These are phyloP conservation scores for Diaporthe ampelina DNA, from an alignment of 2,329 filamentous ascomycete species.

Conservation along the genomic window DNA sequence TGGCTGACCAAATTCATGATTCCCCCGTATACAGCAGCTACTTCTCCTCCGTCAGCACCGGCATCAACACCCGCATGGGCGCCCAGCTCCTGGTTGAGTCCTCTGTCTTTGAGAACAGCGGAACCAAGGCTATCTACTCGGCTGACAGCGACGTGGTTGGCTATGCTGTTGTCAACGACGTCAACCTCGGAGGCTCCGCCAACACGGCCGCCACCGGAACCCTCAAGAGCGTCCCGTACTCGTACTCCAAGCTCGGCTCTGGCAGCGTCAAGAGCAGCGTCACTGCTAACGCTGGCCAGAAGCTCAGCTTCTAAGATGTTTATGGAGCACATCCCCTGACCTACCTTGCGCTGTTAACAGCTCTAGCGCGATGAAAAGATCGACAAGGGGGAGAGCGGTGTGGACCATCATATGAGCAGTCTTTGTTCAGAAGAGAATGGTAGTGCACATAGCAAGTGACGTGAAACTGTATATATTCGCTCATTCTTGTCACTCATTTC, in stretches of 20 bases:
- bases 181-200: constrained; percentile 57
- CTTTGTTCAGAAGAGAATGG: not conserved
- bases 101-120: constrained; percentile 60
- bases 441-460: not conserved
- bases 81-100: constrained; percentile 71
- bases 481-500: constrained; percentile 13
- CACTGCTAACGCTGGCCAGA: constrained; percentile 55
- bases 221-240: constrained; percentile 66
- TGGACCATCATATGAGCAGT: not conserved
- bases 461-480: constrained; percentile 8
- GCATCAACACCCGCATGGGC: constrained; percentile 69
- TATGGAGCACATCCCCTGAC: not conserved
- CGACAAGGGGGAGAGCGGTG: not conserved
- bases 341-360: no score
- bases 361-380: no score
- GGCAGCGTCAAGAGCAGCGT: constrained; percentile 61
- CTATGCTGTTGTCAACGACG: constrained; percentile 57
- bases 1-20: not conserved
- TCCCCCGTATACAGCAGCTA: constrained; percentile 52
- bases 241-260: constrained; percentile 65
- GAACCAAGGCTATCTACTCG: constrained; percentile 52
- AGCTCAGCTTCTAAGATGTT: constrained; percentile 49
- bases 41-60: constrained; percentile 56
- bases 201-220: constrained; percentile 65
- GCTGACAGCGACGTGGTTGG: constrained; percentile 58